Evolutionary conservation across 179 eudicot genomes (phyloP).

Genomic region (Silene vulgaris): DNA sequence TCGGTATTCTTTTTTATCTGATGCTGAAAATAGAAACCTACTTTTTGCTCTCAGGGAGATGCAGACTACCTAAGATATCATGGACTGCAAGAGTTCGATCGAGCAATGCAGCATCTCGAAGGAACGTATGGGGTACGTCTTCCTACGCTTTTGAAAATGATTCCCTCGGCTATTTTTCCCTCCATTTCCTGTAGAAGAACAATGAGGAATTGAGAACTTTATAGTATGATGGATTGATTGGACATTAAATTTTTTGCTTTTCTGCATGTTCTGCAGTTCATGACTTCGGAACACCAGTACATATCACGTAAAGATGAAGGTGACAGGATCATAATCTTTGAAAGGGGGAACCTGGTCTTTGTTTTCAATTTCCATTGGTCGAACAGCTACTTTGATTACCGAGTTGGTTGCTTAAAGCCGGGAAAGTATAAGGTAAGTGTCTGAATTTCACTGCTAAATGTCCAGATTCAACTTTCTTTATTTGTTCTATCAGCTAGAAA

Average conservation of each 20-base stretch:
- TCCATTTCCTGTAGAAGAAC: neutral
- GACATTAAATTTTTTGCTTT: neutral
- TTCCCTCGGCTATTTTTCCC: conserved; percentile 2
- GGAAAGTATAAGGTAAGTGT: conserved; percentile 84
- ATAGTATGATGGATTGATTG: neutral
- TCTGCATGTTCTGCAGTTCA: conserved; percentile 55
- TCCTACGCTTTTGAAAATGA: neutral
- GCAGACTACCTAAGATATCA: conserved; percentile 75
- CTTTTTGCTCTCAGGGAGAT: conserved; percentile 63
- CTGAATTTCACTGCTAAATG: neutral
- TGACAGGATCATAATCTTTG: conserved; percentile 70
- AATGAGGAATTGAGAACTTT: neutral
- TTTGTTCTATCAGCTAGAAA: neutral
- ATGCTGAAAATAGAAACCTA: neutral
- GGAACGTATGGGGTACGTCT: conserved; percentile 64
- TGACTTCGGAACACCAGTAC: conserved; percentile 92
- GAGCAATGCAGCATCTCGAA: conserved; percentile 95
- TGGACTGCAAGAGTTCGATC: conserved; percentile 92
- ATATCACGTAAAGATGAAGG: conserved; percentile 89
- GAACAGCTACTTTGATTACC: conserved; percentile 79
- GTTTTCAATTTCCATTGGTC: conserved; percentile 93
- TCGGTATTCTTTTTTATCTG: neutral
- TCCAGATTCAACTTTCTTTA: neutral
- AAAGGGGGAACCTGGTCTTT: conserved; percentile 85
- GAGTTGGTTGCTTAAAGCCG: conserved; percentile 73